Percentiles rank a stretch among this genome's conserved stretches.
Evolutionary conservation across 768 basidiomycete species (phyloP).

Genomic region (Amanita rimosa): DNA sequence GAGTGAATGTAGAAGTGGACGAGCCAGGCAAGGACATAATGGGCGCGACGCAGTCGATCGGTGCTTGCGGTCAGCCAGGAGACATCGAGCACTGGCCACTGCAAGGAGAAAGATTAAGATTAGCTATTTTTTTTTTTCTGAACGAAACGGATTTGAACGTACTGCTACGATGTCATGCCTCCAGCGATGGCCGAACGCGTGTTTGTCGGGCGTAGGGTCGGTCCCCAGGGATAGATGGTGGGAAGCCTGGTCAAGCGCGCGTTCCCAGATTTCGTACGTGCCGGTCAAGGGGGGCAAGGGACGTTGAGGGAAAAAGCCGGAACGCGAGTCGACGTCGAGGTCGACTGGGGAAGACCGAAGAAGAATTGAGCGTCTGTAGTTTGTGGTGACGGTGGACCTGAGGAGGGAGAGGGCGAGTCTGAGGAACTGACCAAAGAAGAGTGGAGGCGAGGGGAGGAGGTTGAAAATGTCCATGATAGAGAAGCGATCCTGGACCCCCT

Average conservation of each 20-base stretch:
- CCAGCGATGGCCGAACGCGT: slow-evolving; percentile 57
- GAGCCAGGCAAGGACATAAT: slow-evolving; percentile 83
- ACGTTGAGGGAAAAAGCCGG: slow-evolving; percentile 76
- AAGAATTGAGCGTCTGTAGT: slow-evolving; percentile 18
- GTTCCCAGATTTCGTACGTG: slow-evolving; percentile 62
- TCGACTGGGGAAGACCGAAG: slow-evolving; percentile 27
- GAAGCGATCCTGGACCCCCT: background rate
- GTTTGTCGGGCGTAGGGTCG: slow-evolving; percentile 38
- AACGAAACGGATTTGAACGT: no score
- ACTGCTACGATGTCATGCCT: slow-evolving; percentile 51
- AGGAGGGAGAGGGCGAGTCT: slow-evolving; percentile 34
- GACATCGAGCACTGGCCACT: slow-evolving; percentile 69
- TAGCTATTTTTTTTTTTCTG: no score
- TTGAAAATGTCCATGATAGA: slow-evolving; percentile 27
- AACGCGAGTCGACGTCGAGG: slow-evolving; percentile 48
- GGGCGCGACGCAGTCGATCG: slow-evolving; percentile 69
- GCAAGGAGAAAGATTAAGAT: slow-evolving; percentile 4
- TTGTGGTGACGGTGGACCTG: slow-evolving; percentile 27
- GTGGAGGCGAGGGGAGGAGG: slow-evolving; percentile 42
- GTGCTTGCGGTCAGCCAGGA: slow-evolving; percentile 39
- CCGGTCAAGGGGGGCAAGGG: slow-evolving; percentile 46
- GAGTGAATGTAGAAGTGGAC: slow-evolving; percentile 89
- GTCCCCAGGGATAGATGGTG: slow-evolving; percentile 45
- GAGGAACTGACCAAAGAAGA: slow-evolving; percentile 37
- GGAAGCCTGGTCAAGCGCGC: slow-evolving; percentile 43